These are phyloP conservation scores for Wickerhamomyces strasburgensis DNA, from an alignment of 805 yeast genomes.

Conservation along the genomic window DNA sequence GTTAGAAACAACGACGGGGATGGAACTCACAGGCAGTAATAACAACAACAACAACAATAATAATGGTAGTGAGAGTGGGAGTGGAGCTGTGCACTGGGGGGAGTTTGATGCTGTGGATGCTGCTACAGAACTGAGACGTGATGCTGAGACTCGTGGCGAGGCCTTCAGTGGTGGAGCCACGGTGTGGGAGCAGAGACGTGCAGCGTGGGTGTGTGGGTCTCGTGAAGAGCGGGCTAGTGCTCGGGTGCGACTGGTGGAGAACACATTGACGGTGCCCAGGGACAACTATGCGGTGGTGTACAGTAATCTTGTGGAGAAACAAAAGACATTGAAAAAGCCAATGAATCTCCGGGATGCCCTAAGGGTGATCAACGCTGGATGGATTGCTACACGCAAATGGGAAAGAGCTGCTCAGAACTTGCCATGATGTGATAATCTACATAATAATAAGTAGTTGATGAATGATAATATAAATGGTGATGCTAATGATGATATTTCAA, in stretches of 20 bases:
- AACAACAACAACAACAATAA: constrained; percentile 1
- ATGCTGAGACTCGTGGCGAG: constrained; percentile 10
- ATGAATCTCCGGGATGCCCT: constrained; percentile 72
- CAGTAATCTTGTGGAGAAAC: constrained; percentile 62
- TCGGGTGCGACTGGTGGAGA: constrained; percentile 20
- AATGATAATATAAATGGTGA: neutral
- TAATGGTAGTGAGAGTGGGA: neutral
- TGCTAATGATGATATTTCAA: constrained; percentile 1
- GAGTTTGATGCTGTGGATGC: constrained; percentile 31
- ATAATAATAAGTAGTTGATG: neutral
- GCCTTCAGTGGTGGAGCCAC: constrained; percentile 49
- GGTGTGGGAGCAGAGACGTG: constrained; percentile 67
- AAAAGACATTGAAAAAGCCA: constrained; percentile 60
- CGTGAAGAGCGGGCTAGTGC: constrained; percentile 17
- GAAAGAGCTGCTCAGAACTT: constrained; percentile 42
- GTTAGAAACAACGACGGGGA: constrained; percentile 25
- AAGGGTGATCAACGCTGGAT: constrained; percentile 72
- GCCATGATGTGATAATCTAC: constrained; percentile 8
- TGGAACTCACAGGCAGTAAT: no score
- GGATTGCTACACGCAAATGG: constrained; percentile 80
- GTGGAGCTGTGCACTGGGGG: constrained; percentile 8
- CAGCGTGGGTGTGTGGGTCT: constrained; percentile 56
- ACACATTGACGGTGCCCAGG: constrained; percentile 32
- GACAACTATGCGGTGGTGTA: constrained; percentile 61
- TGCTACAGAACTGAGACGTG: constrained; percentile 11